Evolutionary conservation across 2,329 filamentous ascomycete genomes (phyloP).

Genomic region (Colletotrichum sp.): DNA sequence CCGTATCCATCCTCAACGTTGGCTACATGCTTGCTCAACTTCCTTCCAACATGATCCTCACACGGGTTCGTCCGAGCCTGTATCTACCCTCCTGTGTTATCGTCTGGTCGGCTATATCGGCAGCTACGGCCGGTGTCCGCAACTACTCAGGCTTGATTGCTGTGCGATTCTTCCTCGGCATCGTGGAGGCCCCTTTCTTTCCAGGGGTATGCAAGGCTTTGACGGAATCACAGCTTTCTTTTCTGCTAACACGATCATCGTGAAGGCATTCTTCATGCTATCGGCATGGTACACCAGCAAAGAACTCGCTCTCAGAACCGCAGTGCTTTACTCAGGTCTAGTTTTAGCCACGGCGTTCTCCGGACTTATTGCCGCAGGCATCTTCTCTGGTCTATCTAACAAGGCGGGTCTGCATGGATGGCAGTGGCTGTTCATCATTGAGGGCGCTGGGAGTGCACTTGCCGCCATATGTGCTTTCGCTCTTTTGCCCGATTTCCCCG

Average conservation of each 20-base stretch:
- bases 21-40: not conserved
- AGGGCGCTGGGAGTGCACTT: not conserved
- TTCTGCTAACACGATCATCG: not conserved
- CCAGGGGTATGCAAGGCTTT: not conserved
- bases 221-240: not conserved
- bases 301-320: conserved; percentile 62
- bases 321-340: not conserved
- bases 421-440: not conserved
- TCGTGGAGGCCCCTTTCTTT: not conserved
- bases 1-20: not conserved
- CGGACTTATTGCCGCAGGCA: conserved; percentile 22
- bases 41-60: conserved; percentile 21
- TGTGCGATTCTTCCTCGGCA: not conserved
- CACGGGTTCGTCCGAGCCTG: conserved; percentile 7
- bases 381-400: not conserved
- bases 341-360: not conserved
- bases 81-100: conserved; percentile 20
- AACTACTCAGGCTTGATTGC: not conserved
- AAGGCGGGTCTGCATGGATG: not conserved
- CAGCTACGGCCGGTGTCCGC: not conserved
- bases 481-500: not conserved
- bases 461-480: not conserved
- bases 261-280: conserved; percentile 54
- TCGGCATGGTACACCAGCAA: conserved; percentile 72
- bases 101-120: not conserved